Percentiles rank a stretch among this genome's conserved stretches.
These are phyloP conservation scores for Lycium ferocissimum DNA, from an alignment of 257 asterid species.

Conservation along the genomic window DNA sequence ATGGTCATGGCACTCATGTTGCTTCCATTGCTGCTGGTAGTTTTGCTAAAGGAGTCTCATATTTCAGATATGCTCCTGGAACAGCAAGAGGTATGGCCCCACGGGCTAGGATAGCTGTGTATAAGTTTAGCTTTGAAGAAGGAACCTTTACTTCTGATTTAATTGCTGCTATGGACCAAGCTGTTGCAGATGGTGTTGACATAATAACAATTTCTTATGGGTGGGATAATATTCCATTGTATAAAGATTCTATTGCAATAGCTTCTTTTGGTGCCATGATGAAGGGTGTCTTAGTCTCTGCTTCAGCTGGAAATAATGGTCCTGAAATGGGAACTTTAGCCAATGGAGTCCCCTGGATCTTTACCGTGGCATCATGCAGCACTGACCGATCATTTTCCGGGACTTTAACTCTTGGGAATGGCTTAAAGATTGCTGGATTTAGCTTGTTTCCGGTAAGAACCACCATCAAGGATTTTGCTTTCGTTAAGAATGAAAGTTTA, in stretches of 20 bases:
- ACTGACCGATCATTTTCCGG: conserved; percentile 48
- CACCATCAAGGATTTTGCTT: not conserved
- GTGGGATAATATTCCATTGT: not conserved
- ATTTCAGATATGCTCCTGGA: conserved; percentile 29
- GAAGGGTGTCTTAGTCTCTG: not conserved
- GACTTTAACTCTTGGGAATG: conserved; percentile 44
- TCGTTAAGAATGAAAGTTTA: not conserved
- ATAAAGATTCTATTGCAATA: not conserved
- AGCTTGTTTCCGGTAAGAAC: conserved; percentile 38
- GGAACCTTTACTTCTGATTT: not conserved
- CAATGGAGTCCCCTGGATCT: conserved; percentile 46
- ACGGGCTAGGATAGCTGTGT: conserved; percentile 27
- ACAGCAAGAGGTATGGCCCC: not conserved
- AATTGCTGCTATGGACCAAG: conserved; percentile 16
- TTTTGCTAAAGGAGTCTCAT: conserved; percentile 32
- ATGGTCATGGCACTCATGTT: conserved; percentile 31
- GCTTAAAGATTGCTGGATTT: conserved; percentile 43
- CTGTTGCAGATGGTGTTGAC: conserved; percentile 16
- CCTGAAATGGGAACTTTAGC: not conserved
- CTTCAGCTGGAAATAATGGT: conserved; percentile 22
- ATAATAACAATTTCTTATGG: not conserved
- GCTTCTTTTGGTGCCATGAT: conserved; percentile 11
- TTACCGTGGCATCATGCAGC: conserved; percentile 45
- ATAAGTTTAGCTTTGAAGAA: conserved; percentile 30
- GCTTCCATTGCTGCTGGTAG: conserved; percentile 33